Evolutionary conservation across 768 basidiomycete species (phyloP).

Genomic region (Scleroderma citrinum): DNA sequence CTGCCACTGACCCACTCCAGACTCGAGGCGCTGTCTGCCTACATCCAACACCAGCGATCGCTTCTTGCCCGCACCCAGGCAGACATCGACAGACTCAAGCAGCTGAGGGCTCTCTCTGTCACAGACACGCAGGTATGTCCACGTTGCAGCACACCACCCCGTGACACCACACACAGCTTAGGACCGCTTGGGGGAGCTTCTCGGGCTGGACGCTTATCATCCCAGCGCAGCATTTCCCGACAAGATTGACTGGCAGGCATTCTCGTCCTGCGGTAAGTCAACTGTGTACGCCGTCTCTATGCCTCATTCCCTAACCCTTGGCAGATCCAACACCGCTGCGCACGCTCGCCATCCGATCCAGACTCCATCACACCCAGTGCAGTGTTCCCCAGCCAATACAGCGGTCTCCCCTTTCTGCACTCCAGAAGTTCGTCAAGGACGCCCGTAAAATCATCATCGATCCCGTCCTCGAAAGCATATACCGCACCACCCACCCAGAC

Average conservation of each 20-base stretch:
- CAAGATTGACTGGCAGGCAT: constrained; percentile 59
- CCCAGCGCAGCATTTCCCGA: constrained; percentile 36
- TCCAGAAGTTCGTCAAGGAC: constrained; percentile 53
- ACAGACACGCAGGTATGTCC: constrained; percentile 30
- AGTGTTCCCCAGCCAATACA: constrained; percentile 36
- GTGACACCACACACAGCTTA: constrained; percentile 8
- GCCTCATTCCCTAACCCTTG: constrained; percentile 1
- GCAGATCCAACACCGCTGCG: constrained; percentile 53
- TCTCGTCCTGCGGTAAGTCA: constrained; percentile 47
- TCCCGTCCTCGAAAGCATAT: constrained; percentile 30
- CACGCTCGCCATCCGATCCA: constrained; percentile 37
- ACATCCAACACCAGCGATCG: constrained; percentile 54
- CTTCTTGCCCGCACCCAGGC: constrained; percentile 54
- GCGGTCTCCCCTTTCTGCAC: constrained; percentile 42
- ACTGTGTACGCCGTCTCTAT: neutral
- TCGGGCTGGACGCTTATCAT: constrained; percentile 39
- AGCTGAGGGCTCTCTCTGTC: constrained; percentile 36
- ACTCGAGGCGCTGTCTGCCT: constrained; percentile 58
- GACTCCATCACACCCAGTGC: constrained; percentile 32
- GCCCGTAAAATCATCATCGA: constrained; percentile 47
- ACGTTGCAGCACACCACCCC: neutral
- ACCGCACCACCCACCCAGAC: constrained; percentile 12
- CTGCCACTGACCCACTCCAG: constrained; percentile 10
- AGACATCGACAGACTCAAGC: constrained; percentile 54
- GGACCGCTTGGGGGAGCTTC: constrained; percentile 34